These are phyloP conservation scores for Plasmodium relictum DNA, from an alignment of 169 alveolate genomes.

Conservation along the genomic window DNA sequence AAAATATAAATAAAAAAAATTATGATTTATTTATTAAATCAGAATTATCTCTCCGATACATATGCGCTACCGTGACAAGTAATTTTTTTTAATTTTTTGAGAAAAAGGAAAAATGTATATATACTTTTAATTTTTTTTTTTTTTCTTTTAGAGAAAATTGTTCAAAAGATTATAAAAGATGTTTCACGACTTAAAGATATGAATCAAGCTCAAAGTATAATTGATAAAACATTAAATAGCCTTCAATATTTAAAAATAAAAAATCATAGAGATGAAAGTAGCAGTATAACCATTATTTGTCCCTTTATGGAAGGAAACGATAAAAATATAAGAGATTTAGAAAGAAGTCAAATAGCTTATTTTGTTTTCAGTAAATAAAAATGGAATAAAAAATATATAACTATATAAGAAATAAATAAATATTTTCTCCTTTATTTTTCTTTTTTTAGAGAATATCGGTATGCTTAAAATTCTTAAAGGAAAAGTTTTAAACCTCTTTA, in stretches of 20 bases:
- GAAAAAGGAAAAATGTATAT: not conserved
- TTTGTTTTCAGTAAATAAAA: conserved; percentile 32
- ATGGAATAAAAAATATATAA: not conserved
- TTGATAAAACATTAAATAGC: conserved; percentile 26
- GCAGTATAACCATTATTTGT: conserved; percentile 37
- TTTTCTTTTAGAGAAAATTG: conserved; percentile 19
- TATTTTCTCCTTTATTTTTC: not conserved
- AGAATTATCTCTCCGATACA: conserved; percentile 56
- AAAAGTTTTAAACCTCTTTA: conserved; percentile 29
- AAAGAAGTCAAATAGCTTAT: conserved; percentile 26
- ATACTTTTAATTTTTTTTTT: not conserved
- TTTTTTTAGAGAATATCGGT: conserved; percentile 35
- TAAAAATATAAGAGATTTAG: conserved; percentile 37
- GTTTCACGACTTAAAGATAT: conserved; percentile 55
- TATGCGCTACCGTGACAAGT: conserved; percentile 67
- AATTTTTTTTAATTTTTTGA: not conserved
- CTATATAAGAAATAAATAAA: not conserved
- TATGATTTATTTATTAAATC: conserved; percentile 58
- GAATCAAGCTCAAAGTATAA: conserved; percentile 43
- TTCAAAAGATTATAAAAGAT: conserved; percentile 14
- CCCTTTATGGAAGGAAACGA: conserved; percentile 71
- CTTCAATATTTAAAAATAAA: conserved; percentile 53
- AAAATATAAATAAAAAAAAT: conserved; percentile 16
- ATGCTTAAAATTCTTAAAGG: conserved; percentile 29
- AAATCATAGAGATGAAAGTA: conserved; percentile 29